phyloP scores from a whole-genome alignment of 169 alveolate species.

The Eimeria necatrix region DNA sequence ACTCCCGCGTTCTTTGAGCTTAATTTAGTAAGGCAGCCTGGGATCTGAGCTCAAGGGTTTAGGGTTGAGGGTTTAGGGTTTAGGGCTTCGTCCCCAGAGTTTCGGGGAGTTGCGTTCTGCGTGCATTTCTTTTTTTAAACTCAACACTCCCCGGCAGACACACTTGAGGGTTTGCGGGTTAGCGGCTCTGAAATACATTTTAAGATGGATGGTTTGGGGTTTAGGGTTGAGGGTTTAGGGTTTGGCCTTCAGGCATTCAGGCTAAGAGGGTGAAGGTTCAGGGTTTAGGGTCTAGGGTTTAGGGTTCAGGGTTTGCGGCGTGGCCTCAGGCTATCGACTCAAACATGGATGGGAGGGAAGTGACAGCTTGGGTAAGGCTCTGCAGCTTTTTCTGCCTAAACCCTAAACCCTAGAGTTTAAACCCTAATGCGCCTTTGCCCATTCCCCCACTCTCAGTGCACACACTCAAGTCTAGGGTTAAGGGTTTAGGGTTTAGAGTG shows the following conservation, averaged over 20 bases:
- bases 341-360: conserved; percentile 12
- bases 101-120: background rate
- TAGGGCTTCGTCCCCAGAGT: background rate
- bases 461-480: conserved; percentile 5
- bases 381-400: background rate
- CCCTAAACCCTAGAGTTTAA: background rate
- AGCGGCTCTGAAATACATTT: too few relatives aligned
- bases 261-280: background rate
- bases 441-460: background rate
- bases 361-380: conserved; percentile 24
- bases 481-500: conserved; percentile 44
- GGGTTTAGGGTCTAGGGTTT: background rate
- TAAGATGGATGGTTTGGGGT: background rate
- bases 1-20: conserved; percentile 25
- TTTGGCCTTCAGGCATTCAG: background rate
- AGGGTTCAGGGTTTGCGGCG: conserved; percentile 13
- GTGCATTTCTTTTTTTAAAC: background rate
- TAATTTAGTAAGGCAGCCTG: background rate
- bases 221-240: background rate
- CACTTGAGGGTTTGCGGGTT: background rate
- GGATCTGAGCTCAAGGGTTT: background rate
- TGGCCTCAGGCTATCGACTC: conserved; percentile 40
- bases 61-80: conserved; percentile 21
- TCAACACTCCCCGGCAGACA: background rate
- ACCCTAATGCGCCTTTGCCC: background rate